Evolutionary conservation across 176 grass and related monocot species (phyloP).

Genomic region (Eremochloa ophiuroides): DNA sequence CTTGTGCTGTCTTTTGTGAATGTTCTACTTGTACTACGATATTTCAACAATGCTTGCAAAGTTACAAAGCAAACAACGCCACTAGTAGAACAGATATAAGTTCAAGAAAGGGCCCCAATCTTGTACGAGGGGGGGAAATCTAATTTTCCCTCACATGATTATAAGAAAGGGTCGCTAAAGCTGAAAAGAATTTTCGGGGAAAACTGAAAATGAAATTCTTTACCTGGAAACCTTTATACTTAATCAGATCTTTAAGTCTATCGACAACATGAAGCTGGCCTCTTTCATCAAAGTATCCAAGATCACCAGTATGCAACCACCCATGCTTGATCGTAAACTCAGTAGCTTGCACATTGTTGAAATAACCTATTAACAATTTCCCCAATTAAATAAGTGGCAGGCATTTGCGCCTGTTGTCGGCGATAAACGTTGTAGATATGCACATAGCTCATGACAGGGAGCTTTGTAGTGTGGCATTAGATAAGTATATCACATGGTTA

Average conservation of each 20-base stretch:
- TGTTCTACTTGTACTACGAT: not conserved
- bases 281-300: slow-evolving; percentile 69
- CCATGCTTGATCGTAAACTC: slow-evolving; percentile 72
- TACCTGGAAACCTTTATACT: slow-evolving; percentile 96
- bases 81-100: not conserved
- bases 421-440: not conserved
- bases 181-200: not conserved
- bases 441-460: not conserved
- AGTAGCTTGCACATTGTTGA: slow-evolving; percentile 85
- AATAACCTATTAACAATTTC: slow-evolving; percentile 53
- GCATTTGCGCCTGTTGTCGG: not conserved
- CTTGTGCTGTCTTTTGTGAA: not conserved
- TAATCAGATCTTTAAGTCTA: slow-evolving; percentile 96
- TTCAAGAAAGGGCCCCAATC: not conserved
- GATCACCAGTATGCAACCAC: slow-evolving; percentile 92
- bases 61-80: not conserved
- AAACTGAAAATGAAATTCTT: not conserved
- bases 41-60: not conserved
- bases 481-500: no score
- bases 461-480: not conserved
- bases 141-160: not conserved
- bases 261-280: slow-evolving; percentile 86
- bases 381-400: not conserved
- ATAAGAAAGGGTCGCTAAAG: not conserved
- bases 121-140: not conserved